phyloP scores from a whole-genome alignment of 2,329 filamentous ascomycete genomes.

The Calcarisporium arbuscula region DNA sequence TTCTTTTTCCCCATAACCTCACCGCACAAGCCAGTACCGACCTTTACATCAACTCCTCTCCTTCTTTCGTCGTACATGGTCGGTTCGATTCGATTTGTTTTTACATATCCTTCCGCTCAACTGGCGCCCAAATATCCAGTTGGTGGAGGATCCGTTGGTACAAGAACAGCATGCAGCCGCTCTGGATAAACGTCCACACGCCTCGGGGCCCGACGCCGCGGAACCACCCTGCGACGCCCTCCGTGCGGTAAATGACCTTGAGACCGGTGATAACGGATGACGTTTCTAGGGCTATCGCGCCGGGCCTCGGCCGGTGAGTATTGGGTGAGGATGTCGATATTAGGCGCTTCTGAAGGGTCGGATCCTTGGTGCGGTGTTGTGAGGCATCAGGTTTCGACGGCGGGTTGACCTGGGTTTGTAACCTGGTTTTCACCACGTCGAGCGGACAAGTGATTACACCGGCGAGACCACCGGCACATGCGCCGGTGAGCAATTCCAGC shows the following conservation, averaged over 20 bases:
- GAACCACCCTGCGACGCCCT: constrained; percentile 87
- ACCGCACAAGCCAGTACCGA: background rate
- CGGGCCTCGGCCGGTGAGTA: constrained; percentile 72
- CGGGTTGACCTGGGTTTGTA: constrained; percentile 78
- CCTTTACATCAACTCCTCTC: constrained; percentile 4
- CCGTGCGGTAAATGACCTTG: constrained; percentile 79
- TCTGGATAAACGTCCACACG: constrained; percentile 97
- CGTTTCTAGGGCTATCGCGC: constrained; percentile 75
- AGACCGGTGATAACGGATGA: constrained; percentile 83
- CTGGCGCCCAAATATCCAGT: constrained; percentile 50
- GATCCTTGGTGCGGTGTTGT: constrained; percentile 23
- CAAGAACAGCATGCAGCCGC: constrained; percentile 90
- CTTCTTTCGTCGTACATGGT: constrained; percentile 1
- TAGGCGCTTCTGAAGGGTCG: constrained; percentile 53
- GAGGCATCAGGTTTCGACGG: constrained; percentile 11
- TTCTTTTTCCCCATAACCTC: constrained; percentile 19
- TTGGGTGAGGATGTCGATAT: constrained; percentile 90
- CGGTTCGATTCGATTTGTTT: constrained; percentile 4
- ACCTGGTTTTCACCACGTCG: constrained; percentile 93
- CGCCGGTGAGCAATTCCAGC: constrained; percentile 83
- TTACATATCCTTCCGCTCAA: constrained; percentile 21
- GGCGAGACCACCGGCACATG: constrained; percentile 83
- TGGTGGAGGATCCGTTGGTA: constrained; percentile 82
- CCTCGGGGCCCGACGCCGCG: constrained; percentile 86
- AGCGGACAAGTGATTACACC: constrained; percentile 92